Conservation (phyloP, 345 rosid species). For the Citrus sp. region DNA sequence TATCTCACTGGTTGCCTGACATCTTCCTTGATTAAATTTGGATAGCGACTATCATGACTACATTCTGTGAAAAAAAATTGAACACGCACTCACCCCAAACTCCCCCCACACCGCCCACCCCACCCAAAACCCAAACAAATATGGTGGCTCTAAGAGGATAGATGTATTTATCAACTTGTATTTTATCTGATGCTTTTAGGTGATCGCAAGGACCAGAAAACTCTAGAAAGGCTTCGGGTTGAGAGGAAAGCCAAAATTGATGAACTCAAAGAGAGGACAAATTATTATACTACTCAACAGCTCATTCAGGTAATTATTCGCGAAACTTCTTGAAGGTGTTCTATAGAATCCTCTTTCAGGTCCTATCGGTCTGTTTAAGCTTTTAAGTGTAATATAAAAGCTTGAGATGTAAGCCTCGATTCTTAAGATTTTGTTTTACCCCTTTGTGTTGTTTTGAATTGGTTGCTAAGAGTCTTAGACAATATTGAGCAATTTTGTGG, state of each 20-base stretch:
- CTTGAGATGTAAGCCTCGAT: not conserved
- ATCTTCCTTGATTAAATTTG: not conserved
- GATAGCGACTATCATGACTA: not conserved
- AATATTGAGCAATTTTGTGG: not conserved
- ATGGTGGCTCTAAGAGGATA: not conserved
- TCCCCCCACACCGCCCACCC: too few relatives aligned
- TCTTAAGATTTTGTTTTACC: not conserved
- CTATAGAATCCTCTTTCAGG: not conserved
- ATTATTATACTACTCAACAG: conserved; percentile 86
- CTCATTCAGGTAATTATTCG: conserved; percentile 70
- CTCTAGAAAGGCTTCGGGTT: conserved; percentile 74
- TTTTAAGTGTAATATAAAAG: not conserved
- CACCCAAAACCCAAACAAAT: not conserved
- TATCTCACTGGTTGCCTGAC: not conserved
- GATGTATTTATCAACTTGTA: conserved; percentile 4
- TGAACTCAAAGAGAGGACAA: conserved; percentile 92
- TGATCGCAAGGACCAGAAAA: conserved; percentile 81
- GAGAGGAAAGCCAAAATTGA: conserved; percentile 90
- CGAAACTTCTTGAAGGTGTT: not conserved
- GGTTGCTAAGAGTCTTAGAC: not conserved
- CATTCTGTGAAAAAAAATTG: not conserved
- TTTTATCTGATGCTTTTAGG: conserved; percentile 36
- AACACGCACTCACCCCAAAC: too few relatives aligned
- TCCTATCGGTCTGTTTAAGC: not conserved
- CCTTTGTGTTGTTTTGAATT: not conserved